Conservation (phyloP, 192 early-diverging fungal genomes). For the Dispira simplex region DNA sequence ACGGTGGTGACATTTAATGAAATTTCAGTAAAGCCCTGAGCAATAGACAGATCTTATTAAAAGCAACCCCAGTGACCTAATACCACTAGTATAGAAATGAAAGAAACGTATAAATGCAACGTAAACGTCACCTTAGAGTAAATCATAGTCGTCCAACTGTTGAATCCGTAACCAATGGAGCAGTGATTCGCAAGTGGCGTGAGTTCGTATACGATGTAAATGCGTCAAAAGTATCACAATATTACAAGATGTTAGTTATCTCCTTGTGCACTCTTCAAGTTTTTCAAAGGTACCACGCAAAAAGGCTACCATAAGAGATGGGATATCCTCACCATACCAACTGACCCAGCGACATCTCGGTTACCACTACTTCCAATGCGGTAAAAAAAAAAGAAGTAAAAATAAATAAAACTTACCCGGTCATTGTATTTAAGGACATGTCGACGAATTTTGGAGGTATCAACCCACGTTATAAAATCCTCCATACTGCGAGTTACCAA, state of each 20-base stretch:
- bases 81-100: no score
- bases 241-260: neutral
- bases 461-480: conserved; percentile 95
- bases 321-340: no score
- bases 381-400: no score
- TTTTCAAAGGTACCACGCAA: neutral
- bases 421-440: conserved; percentile 93
- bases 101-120: no score
- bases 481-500: conserved; percentile 79
- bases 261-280: neutral
- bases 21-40: no score
- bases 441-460: conserved; percentile 92
- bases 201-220: neutral
- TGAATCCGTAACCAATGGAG: neutral
- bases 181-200: neutral
- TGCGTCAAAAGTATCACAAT: neutral
- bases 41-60: no score
- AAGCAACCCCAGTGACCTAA: no score
- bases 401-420: conserved; percentile 29
- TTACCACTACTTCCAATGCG: no score
- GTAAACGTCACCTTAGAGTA: no score
- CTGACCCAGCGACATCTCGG: no score
- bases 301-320: no score
- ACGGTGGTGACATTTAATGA: no score
- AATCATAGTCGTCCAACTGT: neutral